Evolutionary conservation across 2,329 filamentous ascomycete species (phyloP).

Genomic region (Clarireedia homoeocarpa): DNA sequence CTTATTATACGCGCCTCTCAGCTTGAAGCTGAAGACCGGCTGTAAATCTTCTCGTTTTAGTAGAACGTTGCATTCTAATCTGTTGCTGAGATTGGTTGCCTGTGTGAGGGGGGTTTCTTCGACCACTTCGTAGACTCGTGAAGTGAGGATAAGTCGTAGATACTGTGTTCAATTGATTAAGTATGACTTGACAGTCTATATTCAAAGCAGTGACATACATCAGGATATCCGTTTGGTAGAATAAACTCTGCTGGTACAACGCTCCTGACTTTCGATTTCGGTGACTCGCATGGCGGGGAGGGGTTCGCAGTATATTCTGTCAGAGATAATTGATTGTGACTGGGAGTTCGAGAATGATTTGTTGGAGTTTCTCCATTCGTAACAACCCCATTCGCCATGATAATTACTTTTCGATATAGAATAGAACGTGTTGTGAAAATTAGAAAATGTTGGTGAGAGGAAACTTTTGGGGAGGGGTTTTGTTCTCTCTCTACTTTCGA

Average conservation of each 20-base stretch:
- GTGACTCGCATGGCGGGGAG: conserved; percentile 38
- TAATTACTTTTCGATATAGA: neutral
- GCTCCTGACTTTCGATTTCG: conserved; percentile 36
- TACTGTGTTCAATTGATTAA: conserved; percentile 50
- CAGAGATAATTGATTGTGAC: conserved; percentile 32
- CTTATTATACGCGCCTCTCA: conserved; percentile 94
- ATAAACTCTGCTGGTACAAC: conserved; percentile 52
- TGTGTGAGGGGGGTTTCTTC: conserved; percentile 76
- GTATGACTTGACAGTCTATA: neutral
- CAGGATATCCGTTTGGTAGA: conserved; percentile 59
- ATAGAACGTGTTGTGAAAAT: neutral
- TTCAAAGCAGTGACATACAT: conserved; percentile 38
- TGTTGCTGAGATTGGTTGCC: conserved; percentile 84
- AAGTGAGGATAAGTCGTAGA: conserved; percentile 82
- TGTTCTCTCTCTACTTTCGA: conserved; percentile 1
- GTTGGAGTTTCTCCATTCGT: conserved; percentile 13
- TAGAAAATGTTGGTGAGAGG: neutral
- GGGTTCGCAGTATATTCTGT: conserved; percentile 59
- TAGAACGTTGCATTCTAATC: conserved; percentile 84
- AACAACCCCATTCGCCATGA: conserved; percentile 21
- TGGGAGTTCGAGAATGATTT: conserved; percentile 24
- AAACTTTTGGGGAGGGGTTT: neutral
- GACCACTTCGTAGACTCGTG: conserved; percentile 95
- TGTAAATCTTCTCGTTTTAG: conserved; percentile 95
- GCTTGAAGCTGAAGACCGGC: conserved; percentile 99